Percentiles rank a stretch among this genome's conserved stretches.
These are phyloP conservation scores for Candida sanyaensis DNA, from an alignment of 1,139 yeast species.

Conservation along the genomic window DNA sequence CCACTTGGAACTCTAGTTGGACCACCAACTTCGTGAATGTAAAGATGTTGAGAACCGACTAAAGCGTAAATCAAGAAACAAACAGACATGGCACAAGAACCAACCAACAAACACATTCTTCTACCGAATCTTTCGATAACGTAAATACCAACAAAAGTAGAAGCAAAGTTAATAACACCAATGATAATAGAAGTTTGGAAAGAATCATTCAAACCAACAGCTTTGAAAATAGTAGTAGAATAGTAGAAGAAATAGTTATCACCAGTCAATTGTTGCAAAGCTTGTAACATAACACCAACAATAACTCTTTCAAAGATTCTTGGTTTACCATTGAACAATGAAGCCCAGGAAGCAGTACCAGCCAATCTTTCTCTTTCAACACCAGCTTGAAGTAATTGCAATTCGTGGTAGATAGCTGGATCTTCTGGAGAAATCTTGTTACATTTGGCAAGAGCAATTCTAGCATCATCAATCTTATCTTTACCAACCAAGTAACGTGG, in stretches of 20 bases:
- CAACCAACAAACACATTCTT: slow-evolving; percentile 59
- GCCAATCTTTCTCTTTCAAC: slow-evolving; percentile 62
- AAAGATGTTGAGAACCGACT: slow-evolving; percentile 60
- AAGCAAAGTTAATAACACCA: slow-evolving; percentile 76
- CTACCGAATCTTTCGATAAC: slow-evolving; percentile 73
- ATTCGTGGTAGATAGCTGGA: slow-evolving; percentile 57
- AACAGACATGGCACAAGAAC: slow-evolving; percentile 50
- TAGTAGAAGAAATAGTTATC: slow-evolving; percentile 81
- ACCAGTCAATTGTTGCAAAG: slow-evolving; percentile 79
- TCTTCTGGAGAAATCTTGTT: slow-evolving; percentile 64
- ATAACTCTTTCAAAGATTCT: slow-evolving; percentile 63
- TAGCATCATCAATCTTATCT: slow-evolving; percentile 41
- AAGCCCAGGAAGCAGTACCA: slow-evolving; percentile 71
- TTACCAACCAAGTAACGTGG: slow-evolving; percentile 52
- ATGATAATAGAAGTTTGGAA: slow-evolving; percentile 75
- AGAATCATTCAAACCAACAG: slow-evolving; percentile 79
- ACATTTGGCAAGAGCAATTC: slow-evolving; percentile 58
- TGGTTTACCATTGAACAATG: slow-evolving; percentile 67
- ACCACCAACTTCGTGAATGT: slow-evolving; percentile 50
- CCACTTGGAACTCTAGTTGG: slow-evolving; percentile 53
- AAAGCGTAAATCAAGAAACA: slow-evolving; percentile 64
- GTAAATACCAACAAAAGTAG: slow-evolving; percentile 69
- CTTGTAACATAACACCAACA: slow-evolving; percentile 65
- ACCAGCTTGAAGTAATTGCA: slow-evolving; percentile 62
- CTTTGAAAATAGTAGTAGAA: slow-evolving; percentile 74